These are phyloP conservation scores for Hemisphaericaspora subhashii DNA, from an alignment of 1,139 yeast genomes.

Conservation along the genomic window DNA sequence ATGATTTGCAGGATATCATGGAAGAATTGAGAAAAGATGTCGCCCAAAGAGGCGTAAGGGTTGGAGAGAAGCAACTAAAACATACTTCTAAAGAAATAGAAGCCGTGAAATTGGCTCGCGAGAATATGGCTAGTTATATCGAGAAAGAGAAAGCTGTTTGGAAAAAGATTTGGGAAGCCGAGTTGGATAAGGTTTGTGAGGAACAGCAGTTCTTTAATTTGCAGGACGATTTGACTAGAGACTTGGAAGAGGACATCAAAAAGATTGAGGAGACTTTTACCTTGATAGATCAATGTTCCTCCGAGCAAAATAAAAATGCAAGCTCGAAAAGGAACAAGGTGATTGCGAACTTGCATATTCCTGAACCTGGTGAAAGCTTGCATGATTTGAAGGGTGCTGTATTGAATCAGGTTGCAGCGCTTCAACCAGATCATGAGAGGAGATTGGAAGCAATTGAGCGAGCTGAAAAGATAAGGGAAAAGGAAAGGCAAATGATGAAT, in stretches of 20 bases:
- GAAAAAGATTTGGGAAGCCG: constrained; percentile 92
- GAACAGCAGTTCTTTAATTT: constrained; percentile 90
- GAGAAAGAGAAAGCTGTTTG: constrained; percentile 74
- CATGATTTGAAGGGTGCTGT: constrained; percentile 76
- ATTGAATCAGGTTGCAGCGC: constrained; percentile 71
- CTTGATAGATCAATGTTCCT: constrained; percentile 78
- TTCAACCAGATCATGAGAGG: constrained; percentile 80
- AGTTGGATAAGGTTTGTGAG: constrained; percentile 84
- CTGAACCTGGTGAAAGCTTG: constrained; percentile 69
- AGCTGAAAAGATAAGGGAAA: constrained; percentile 79
- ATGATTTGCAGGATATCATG: constrained; percentile 87
- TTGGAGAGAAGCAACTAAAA: constrained; percentile 71
- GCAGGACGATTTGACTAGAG: constrained; percentile 82
- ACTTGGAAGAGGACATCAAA: constrained; percentile 75
- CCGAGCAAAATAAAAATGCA: constrained; percentile 60
- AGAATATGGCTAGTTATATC: constrained; percentile 61
- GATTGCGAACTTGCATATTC: constrained; percentile 43
- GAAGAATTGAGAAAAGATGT: constrained; percentile 91
- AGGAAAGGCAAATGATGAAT: constrained; percentile 60
- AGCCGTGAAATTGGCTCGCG: constrained; percentile 54
- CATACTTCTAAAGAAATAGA: constrained; percentile 64
- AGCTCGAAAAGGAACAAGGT: constrained; percentile 34
- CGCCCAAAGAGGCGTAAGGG: constrained; percentile 86
- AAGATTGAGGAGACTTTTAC: constrained; percentile 81
- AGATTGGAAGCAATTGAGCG: constrained; percentile 84